Percentiles rank a stretch among this genome's conserved stretches.
These are phyloP conservation scores for Naganishia vishniacii DNA, from an alignment of 768 basidiomycete genomes.

Conservation along the genomic window DNA sequence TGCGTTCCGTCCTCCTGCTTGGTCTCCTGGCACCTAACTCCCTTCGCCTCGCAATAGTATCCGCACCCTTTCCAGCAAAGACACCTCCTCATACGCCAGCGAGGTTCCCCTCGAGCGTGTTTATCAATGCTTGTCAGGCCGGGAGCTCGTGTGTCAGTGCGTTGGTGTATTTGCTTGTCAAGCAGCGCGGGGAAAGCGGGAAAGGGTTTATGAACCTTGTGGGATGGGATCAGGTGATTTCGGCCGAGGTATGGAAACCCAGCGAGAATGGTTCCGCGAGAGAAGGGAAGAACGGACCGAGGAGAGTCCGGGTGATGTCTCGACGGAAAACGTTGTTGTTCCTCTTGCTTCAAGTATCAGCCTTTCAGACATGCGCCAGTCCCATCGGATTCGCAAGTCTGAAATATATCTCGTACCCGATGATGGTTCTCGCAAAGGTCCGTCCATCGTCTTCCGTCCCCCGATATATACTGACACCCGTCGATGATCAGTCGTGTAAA, in stretches of 20 bases:
- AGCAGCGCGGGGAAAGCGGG: slow-evolving; percentile 7
- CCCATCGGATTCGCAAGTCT: slow-evolving; percentile 95
- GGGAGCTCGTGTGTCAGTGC: slow-evolving; percentile 42
- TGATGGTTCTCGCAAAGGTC: slow-evolving; percentile 90
- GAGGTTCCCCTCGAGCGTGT: slow-evolving; percentile 43
- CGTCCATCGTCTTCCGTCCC: slow-evolving; percentile 1
- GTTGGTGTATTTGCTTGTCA: slow-evolving; percentile 35
- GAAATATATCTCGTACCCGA: slow-evolving; percentile 93
- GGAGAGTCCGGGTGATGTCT: too few species aligned
- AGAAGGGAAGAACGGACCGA: neutral
- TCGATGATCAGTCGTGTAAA: slow-evolving; percentile 70
- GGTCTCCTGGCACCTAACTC: neutral
- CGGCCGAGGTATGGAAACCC: neutral
- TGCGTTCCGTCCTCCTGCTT: slow-evolving; percentile 48
- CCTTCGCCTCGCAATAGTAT: slow-evolving; percentile 32
- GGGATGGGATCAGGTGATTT: slow-evolving; percentile 15
- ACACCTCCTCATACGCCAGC: slow-evolving; percentile 24
- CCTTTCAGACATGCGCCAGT: slow-evolving; percentile 82
- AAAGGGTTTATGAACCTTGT: slow-evolving; percentile 5
- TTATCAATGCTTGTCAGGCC: slow-evolving; percentile 45
- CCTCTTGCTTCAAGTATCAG: slow-evolving; percentile 63
- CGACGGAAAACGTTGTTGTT: slow-evolving; percentile 32
- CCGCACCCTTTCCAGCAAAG: slow-evolving; percentile 39
- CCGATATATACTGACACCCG: neutral
- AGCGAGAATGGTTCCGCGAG: too few species aligned